phyloP scores from a whole-genome alignment of 306 rosid genomes.

The Vicia faba region DNA sequence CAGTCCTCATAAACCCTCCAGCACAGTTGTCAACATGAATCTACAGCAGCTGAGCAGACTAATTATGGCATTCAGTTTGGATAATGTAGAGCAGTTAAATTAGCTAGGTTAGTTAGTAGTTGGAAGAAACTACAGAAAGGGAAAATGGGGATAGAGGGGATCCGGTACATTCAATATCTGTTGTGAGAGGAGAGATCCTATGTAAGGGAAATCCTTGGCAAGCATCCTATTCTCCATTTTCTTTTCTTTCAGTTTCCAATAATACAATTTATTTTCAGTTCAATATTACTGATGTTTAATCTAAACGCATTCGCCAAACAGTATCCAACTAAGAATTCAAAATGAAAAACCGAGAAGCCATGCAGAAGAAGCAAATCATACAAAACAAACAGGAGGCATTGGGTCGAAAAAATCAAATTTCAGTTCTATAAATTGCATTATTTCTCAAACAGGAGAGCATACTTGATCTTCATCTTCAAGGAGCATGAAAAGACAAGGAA shows the following conservation, averaged over 20 bases:
- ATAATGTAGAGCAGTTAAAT: neutral
- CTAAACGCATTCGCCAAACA: neutral
- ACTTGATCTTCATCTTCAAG: neutral
- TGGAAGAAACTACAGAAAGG: neutral
- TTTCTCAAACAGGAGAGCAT: neutral
- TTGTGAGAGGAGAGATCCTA: neutral
- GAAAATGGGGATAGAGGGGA: neutral
- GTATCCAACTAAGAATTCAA: neutral
- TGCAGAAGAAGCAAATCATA: slow-evolving; percentile 6
- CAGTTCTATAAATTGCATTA: slow-evolving; percentile 6
- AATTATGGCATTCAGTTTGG: neutral
- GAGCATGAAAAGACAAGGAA: neutral
- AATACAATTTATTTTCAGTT: neutral
- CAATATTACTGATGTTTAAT: neutral
- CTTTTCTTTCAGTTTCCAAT: neutral
- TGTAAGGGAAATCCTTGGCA: neutral
- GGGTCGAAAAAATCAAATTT: neutral
- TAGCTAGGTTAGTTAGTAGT: neutral
- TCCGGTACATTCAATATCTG: neutral
- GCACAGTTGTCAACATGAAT: neutral
- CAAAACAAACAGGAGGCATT: neutral
- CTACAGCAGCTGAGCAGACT: neutral
- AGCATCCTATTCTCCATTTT: neutral
- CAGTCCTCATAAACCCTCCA: neutral
- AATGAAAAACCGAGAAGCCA: neutral